Percentiles rank a stretch among this genome's conserved stretches.
Evolutionary conservation across 495 filamentous ascomycete species (phyloP).

Genomic region (Penicillium malachiteum): DNA sequence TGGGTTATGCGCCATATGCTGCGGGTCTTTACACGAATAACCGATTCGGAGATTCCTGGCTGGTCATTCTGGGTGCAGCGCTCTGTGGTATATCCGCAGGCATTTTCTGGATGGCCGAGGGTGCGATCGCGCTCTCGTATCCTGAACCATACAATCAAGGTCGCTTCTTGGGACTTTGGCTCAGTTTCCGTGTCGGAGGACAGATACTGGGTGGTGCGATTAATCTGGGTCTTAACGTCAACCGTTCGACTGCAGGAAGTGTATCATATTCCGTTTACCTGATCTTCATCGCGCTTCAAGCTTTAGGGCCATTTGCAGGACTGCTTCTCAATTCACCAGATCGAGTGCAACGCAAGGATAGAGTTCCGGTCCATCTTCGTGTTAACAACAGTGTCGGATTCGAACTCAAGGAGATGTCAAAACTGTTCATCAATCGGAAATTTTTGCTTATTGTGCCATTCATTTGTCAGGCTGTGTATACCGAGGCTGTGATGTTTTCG

Average conservation of each 20-base stretch:
- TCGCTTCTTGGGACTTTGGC: conserved; percentile 59
- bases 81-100: conserved; percentile 64
- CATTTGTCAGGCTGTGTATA: conserved; percentile 60
- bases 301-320: conserved; percentile 53
- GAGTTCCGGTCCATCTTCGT: conserved; percentile 48
- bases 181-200: conserved; percentile 58
- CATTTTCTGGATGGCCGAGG: conserved; percentile 67
- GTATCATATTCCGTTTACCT: conserved; percentile 61
- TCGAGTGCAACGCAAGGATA: conserved; percentile 57
- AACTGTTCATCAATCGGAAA: conserved; percentile 49
- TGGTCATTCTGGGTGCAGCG: conserved; percentile 61
- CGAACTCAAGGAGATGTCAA: conserved; percentile 53
- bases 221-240: conserved; percentile 59
- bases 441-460: conserved; percentile 59
- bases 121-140: conserved; percentile 63
- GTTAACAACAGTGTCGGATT: conserved; percentile 45
- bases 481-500: conserved; percentile 63
- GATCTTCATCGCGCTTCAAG: conserved; percentile 62
- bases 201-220: conserved; percentile 66
- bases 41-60: conserved; percentile 61
- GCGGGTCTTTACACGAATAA: conserved; percentile 68
- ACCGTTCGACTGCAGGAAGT: conserved; percentile 52
- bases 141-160: conserved; percentile 63
- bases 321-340: conserved; percentile 53
- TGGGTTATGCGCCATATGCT: conserved; percentile 65